Evolutionary conservation across 2,329 filamentous ascomycete species (phyloP).

Genomic region (Nigrospora oryzae): DNA sequence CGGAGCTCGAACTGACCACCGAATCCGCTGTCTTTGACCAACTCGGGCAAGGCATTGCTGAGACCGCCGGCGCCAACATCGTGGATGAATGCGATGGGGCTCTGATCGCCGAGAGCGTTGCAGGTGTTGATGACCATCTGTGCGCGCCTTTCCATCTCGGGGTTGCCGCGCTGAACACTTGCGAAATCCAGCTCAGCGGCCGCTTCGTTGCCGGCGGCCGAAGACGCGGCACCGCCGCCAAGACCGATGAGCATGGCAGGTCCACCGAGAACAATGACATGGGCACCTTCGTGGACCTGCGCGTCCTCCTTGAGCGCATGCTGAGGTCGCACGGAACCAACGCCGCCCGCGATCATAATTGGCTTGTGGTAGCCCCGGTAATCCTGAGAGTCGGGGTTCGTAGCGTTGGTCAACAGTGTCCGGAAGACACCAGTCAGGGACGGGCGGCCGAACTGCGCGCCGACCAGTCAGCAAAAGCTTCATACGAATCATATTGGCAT

Average conservation of each 20-base stretch:
- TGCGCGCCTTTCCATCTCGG: constrained; percentile 88
- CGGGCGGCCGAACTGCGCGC: constrained; percentile 72
- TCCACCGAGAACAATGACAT: constrained; percentile 78
- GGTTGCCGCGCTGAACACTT: constrained; percentile 93
- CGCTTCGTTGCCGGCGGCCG: constrained; percentile 77
- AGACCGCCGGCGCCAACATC: constrained; percentile 92
- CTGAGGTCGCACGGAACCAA: constrained; percentile 84
- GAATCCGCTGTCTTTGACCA: constrained; percentile 67
- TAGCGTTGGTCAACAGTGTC: constrained; percentile 69
- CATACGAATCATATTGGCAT: background rate
- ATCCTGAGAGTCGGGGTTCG: constrained; percentile 45
- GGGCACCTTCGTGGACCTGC: constrained; percentile 77
- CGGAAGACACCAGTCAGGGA: constrained; percentile 86
- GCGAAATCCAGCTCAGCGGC: constrained; percentile 93
- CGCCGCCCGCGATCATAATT: constrained; percentile 76
- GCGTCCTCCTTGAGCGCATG: constrained; percentile 79
- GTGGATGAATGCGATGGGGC: constrained; percentile 93
- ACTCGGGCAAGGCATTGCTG: constrained; percentile 67
- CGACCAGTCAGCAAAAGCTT: background rate
- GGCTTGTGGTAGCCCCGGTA: constrained; percentile 94
- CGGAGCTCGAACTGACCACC: constrained; percentile 92
- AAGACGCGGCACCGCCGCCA: constrained; percentile 90
- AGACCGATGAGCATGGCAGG: constrained; percentile 97
- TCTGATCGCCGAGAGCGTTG: constrained; percentile 71
- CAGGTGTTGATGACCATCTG: constrained; percentile 99